Base-by-base conservation (phyloP, 1,139 yeast species). In the Kodamaea suecica region DNA sequence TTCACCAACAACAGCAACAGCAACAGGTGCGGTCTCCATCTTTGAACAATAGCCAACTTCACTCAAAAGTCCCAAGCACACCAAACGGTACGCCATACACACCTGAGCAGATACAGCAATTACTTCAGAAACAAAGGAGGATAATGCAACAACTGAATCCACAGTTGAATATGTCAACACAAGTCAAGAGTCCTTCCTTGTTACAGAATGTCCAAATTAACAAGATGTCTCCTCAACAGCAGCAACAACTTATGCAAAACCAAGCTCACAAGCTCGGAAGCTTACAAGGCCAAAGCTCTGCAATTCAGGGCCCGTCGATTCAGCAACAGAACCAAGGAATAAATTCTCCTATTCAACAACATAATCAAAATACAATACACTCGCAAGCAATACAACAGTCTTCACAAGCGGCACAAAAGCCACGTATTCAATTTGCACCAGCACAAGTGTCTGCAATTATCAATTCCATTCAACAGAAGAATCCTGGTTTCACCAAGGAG, bases 401-500 rank as follows among this genome's bases (percentile, higher is more conserved):
- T 29, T 10, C 44, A 37, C n/a, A n/a, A n/a, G n/a, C n/a, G n/a
- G 12, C 44, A 43, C 14, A 17, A 27, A 61, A 66, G 35, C 63
- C 70, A 6, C 53, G 71, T 13, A 62, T 73, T 27, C 73, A 66
- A 45, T 64, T 76, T 54, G 73, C 81, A 1, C 71, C 80, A 14
- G 77, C 80, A 1, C 90, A 82, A 49, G 82, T 83, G 3, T 73
- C 85, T 5, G 83, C 84, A 2, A 71, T 84, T 33, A 77, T 84
- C 39, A 78, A 74, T 42, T 81, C 83, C 35, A 80, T 83, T 37
- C 84, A 80, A 47, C 66, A 73, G 13, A 83, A 81, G 50, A 76
- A 84, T 50, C 94, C 94, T 1, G 73, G 71, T 19, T 63, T 81
- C 50, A 67, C 82, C 3, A 79, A 80, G 42, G 85, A 80, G 38